Base-by-base conservation (phyloP, 305 asterid species). In the Fraxinus angustifolia region DNA sequence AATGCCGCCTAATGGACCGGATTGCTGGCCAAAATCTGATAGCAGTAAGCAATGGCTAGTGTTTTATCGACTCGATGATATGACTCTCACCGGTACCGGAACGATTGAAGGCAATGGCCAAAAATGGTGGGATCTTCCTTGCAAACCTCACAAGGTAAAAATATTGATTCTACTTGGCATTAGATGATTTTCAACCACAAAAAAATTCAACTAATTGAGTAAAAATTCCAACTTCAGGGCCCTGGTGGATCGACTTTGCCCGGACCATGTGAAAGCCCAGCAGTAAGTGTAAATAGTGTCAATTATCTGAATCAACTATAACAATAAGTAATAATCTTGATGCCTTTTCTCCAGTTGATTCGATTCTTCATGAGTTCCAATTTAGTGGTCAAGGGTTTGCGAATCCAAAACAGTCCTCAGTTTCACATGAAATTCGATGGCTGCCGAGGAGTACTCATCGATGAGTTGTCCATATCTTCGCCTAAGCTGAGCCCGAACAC, bases 261-360 rank as follows among this genome's bases (percentile, higher is more conserved):
- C 3, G 98, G 98, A 80, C 98, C 98, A 80, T 96, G 99, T 83
- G 91, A 94, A 84, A 96, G 98, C 86, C 99, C 99, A 23, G 93
- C 97, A 72, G 99, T 96, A 81, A 85, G 97, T 90, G 35, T 6
- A 19, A 45, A 60, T 42, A 58, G 30, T 53, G 56, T 42, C 28
- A 33, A 6, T 33, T 2, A 33, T 50, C 17, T 8, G 26, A 8
- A 26, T 19, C 48, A 81, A 36, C 0, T 33, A n/a, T 73, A 23
- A 33, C 72, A 3, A 0, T 6, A 26, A 65, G 36, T 42, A 72
- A 76, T 10, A 6, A 58, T 14, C 14, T 26, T 2, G 17, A 34
- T 35, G 0, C 28, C 26, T 42, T 6, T 81, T 4, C 73, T 75
- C 65, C 94, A 96, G 99, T 80, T 94, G 17, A 90, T 96, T 70